Percentiles rank a stretch among this genome's conserved stretches.
phyloP scores from a whole-genome alignment of 208 protist genomes.

The Trypanosoma conorhini region DNA sequence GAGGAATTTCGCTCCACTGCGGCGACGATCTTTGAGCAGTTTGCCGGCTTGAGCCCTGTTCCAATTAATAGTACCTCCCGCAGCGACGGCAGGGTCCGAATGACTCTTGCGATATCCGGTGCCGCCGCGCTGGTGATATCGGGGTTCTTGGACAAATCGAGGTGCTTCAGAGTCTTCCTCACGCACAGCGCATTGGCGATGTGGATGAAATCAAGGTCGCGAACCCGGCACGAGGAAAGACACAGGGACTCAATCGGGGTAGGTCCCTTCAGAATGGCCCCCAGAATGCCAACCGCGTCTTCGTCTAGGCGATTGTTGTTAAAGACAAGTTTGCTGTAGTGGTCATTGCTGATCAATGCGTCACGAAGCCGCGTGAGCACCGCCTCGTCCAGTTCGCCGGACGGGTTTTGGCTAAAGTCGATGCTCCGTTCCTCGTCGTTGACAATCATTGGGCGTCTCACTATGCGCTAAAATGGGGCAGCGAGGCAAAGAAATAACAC shows the following conservation, averaged over 20 bases:
- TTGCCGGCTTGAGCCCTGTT: conserved; percentile 34
- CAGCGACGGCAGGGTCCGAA: conserved; percentile 41
- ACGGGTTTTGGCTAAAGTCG: conserved; percentile 65
- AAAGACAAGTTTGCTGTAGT: conserved; percentile 54
- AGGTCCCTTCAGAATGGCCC: conserved; percentile 55
- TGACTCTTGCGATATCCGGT: conserved; percentile 38
- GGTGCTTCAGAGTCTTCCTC: conserved; percentile 26
- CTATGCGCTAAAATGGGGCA: background rate
- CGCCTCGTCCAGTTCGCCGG: conserved; percentile 39
- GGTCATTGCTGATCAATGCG: conserved; percentile 50
- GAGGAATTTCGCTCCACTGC: conserved; percentile 39
- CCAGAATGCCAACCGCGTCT: conserved; percentile 60
- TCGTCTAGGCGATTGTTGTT: conserved; percentile 59
- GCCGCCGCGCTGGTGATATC: conserved; percentile 50
- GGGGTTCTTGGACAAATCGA: conserved; percentile 74
- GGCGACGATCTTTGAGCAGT: conserved; percentile 41
- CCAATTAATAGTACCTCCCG: conserved; percentile 43
- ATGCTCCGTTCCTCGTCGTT: conserved; percentile 33
- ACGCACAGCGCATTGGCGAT: conserved; percentile 48
- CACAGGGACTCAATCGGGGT: conserved; percentile 50
- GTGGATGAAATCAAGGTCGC: conserved; percentile 70
- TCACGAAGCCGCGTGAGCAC: conserved; percentile 55
- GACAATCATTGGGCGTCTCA: conserved; percentile 21
- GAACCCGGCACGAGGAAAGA: conserved; percentile 50
- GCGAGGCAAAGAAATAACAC: background rate